Evolutionary conservation across 768 basidiomycete species (phyloP), one percentile per base, ranked within the genome.

Genomic region (Termitomyces eurrhizus): DNA sequence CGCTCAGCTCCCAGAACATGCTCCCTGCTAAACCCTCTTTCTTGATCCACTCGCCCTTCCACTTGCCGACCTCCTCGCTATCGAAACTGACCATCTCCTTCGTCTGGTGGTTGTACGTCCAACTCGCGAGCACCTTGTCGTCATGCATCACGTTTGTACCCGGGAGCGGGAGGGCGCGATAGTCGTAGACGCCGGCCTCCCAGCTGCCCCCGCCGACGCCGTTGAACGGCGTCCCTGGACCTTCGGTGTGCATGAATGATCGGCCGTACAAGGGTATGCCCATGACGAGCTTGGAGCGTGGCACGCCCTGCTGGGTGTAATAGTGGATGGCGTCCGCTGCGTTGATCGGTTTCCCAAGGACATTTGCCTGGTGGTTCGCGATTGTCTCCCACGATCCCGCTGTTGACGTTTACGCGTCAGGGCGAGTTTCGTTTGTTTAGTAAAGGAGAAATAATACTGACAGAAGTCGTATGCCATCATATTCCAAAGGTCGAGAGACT

Each of bases 211-310:
- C 83, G 4, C 96, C 97, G 48, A 92, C 71, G 35, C 96, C 95
- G 13, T 82, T 82, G 76, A 88, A 99, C 0, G 90, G 78, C 14
- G 77, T 69, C 0, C 93, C 94, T 6, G 92, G 91, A 0, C 96
- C 96, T 49, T 83, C 74, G 0, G 95, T 95, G 68, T 88, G 85
- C 69, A 85, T 77, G 78, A 99, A 99, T 45, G 90, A 90, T 29
- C 96, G 85, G 1, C 97, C 97, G 65, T 98, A 99, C 5, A 97
- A 80, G 0, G 97, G 97, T 50, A 98, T 83, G 12, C 96, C 96
- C 60, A 98, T 74, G 55, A 98, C 84, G 56, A 99, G 76, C 76
- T 96, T 97, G 69, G 83, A 77, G 13, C 85, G 83, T 5, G 83
- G 72, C 24, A 98, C 88, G 9, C 95, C 96, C 41, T 83, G 77